Percentiles rank a stretch among this genome's conserved stretches.
phyloP scores from a whole-genome alignment of 176 grass and related monocot species.

The Musa troglodytarum region DNA sequence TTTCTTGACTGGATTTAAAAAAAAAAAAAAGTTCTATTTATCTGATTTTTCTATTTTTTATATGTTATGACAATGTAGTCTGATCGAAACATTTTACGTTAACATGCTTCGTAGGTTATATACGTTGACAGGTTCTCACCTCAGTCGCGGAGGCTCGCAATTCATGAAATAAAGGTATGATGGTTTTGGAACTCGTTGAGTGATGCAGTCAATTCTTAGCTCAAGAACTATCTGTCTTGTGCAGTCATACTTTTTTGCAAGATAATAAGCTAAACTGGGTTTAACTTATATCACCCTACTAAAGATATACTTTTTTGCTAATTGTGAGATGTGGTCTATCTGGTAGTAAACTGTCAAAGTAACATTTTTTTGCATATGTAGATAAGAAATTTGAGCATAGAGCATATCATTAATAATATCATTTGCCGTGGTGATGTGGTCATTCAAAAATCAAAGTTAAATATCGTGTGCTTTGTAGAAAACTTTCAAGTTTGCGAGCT shows the following conservation, averaged over 20 bases:
- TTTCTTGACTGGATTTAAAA: neutral
- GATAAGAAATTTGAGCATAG: no score
- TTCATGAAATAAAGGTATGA: constrained; percentile 98
- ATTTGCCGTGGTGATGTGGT: no score
- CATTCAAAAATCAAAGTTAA: no score
- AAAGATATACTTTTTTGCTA: no score
- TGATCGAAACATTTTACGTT: neutral
- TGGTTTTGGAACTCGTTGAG: neutral
- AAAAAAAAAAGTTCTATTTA: neutral
- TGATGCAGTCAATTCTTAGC: neutral
- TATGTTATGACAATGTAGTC: neutral
- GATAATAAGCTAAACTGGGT: no score
- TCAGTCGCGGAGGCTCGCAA: constrained; percentile 71
- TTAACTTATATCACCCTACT: no score
- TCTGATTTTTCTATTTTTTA: constrained; percentile 10
- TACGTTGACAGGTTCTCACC: constrained; percentile 98
- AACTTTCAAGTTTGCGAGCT: no score
- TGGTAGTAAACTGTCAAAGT: no score
- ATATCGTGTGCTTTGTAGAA: no score
- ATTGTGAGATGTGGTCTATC: no score
- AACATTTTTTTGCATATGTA: no score
- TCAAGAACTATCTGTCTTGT: neutral
- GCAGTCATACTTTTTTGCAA: neutral
- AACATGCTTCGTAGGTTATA: constrained; percentile 63
- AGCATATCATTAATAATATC: no score